Conservation (phyloP, 139 green algal genomes). For the Picochlorum sp. region DNA sequence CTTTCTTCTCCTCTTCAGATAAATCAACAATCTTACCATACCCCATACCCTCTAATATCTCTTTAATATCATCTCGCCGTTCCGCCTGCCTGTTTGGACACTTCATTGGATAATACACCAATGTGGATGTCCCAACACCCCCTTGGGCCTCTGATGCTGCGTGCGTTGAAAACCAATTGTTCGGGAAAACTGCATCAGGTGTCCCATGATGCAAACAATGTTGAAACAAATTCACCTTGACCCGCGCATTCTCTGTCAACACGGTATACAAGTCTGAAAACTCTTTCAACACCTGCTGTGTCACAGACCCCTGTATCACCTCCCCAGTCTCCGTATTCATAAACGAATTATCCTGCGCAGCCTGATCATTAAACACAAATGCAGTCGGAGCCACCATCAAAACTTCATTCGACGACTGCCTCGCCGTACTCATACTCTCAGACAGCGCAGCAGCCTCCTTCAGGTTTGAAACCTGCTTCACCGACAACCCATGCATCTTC, state of each 20-base stretch:
- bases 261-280: conserved; percentile 67
- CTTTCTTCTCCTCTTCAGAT: conserved; percentile 36
- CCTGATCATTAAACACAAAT: conserved; percentile 91
- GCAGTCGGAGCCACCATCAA: conserved; percentile 92
- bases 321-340: conserved; percentile 53
- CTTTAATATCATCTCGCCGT: conserved; percentile 65
- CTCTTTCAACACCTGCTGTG: conserved; percentile 55
- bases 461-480: conserved; percentile 27
- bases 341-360: conserved; percentile 85
- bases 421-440: background rate
- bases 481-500: conserved; percentile 22
- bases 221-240: conserved; percentile 46
- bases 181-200: conserved; percentile 91
- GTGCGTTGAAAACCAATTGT: conserved; percentile 92
- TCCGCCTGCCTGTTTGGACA: conserved; percentile 72
- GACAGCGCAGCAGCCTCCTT: background rate
- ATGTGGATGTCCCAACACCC: conserved; percentile 40
- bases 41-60: conserved; percentile 36
- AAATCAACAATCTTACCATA: conserved; percentile 63
- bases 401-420: conserved; percentile 75
- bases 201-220: conserved; percentile 73
- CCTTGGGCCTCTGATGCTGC: conserved; percentile 35
- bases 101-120: conserved; percentile 93
- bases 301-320: conserved; percentile 10
- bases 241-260: conserved; percentile 62